phyloP scores from a whole-genome alignment of 2,329 filamentous ascomycete species.

The Penicillium rolfsii region DNA sequence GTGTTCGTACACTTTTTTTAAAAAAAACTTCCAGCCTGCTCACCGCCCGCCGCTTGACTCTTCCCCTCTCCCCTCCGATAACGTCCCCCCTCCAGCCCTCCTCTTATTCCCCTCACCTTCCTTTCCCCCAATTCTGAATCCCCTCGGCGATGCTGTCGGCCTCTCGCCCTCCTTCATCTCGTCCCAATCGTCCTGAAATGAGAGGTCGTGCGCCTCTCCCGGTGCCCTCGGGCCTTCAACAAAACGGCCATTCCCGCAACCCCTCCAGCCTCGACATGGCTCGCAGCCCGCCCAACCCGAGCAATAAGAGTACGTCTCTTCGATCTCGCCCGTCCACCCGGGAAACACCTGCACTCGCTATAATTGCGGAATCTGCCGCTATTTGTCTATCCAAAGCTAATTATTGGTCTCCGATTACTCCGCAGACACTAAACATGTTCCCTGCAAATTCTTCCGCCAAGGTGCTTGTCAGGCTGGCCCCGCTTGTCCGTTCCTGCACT shows the following conservation, averaged over 20 bases:
- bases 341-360: background rate
- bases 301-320: constrained; percentile 42
- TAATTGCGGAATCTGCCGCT: background rate
- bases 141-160: constrained; percentile 29
- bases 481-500: constrained; percentile 95
- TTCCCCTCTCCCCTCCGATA: constrained; percentile 25
- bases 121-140: constrained; percentile 17
- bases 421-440: constrained; percentile 90
- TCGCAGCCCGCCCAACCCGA: constrained; percentile 52
- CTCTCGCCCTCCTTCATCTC: constrained; percentile 31
- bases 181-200: constrained; percentile 42
- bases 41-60: constrained; percentile 22
- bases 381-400: constrained; percentile 11
- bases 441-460: constrained; percentile 99
- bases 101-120: constrained; percentile 16
- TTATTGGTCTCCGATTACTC: background rate
- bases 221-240: constrained; percentile 43
- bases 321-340: background rate
- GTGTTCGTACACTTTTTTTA: background rate
- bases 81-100: constrained; percentile 27
- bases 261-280: constrained; percentile 50
- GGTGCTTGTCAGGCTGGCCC: constrained; percentile 94
- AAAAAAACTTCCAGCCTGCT: constrained; percentile 2
- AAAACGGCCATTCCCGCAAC: constrained; percentile 49
- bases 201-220: constrained; percentile 47